Percentiles rank a stretch among this genome's conserved stretches.
Conservation (phyloP, 345 rosid genomes). For the Salix udensis region DNA sequence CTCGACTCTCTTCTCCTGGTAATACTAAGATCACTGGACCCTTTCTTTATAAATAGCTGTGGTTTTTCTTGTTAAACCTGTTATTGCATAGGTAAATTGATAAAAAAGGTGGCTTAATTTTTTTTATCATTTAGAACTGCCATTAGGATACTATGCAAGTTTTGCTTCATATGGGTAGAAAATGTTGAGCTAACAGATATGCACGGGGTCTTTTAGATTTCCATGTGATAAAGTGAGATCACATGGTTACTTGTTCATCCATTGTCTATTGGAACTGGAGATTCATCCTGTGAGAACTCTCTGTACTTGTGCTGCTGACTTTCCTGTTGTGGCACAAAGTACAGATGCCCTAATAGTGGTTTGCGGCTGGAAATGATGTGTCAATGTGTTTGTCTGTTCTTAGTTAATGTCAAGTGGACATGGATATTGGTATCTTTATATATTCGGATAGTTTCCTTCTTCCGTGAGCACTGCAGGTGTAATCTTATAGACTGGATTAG, state of each 20-base stretch:
- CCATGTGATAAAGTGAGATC: background rate
- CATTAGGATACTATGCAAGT: background rate
- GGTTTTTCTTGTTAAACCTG: background rate
- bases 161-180: background rate
- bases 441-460: background rate
- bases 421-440: background rate
- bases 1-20: slow-evolving; percentile 69
- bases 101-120: background rate
- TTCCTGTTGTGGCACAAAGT: background rate
- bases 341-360: background rate
- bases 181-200: background rate
- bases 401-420: background rate
- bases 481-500: background rate
- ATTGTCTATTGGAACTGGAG: background rate
- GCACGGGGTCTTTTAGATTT: background rate
- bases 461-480: background rate
- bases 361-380: background rate
- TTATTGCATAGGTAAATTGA: background rate
- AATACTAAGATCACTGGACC: slow-evolving; percentile 9
- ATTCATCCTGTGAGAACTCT: background rate
- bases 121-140: background rate
- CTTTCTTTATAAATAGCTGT: background rate
- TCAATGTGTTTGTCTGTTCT: no score
- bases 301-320: background rate
- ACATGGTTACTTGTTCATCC: background rate